A percentile compares a stretch with the other conserved stretches of the same genome.
Evolutionary conservation across 1,284 basidiomycete genomes (phyloP).

Genomic region (Cystobasidiaceae sp.): DNA sequence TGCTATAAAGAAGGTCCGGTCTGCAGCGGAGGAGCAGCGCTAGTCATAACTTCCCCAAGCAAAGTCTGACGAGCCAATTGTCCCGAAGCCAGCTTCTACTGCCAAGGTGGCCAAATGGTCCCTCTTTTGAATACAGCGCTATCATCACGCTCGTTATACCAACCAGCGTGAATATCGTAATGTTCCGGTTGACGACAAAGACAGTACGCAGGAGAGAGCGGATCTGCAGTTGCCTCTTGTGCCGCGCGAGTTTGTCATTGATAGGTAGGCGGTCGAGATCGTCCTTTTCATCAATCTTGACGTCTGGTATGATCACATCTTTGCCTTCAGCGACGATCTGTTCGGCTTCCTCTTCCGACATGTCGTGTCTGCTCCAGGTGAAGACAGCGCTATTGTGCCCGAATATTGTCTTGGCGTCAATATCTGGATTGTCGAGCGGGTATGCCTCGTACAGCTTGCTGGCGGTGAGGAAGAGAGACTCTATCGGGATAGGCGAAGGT

Average conservation of each 20-base stretch:
- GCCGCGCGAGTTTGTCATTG: conserved; percentile 6
- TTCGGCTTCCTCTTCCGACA: conserved; percentile 37
- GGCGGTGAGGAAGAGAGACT: conserved; percentile 35
- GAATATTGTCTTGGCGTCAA: conserved; percentile 37
- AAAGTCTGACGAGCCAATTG: conserved; percentile 10
- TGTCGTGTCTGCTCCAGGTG: conserved; percentile 36
- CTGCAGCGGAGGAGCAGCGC: conserved; percentile 18
- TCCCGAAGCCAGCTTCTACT: background rate
- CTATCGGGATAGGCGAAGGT: conserved; percentile 29
- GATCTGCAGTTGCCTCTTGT: conserved; percentile 2
- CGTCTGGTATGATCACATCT: conserved; percentile 33
- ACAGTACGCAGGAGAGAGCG: background rate
- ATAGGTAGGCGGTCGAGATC: conserved; percentile 14
- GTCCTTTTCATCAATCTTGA: conserved; percentile 10
- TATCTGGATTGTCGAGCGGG: conserved; percentile 26
- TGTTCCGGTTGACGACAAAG: conserved; percentile 3
- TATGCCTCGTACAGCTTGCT: conserved; percentile 33
- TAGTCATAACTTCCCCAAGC: conserved; percentile 19
- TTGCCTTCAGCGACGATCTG: conserved; percentile 31
- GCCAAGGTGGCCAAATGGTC: background rate
- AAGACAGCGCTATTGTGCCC: conserved; percentile 40
- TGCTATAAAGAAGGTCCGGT: background rate
- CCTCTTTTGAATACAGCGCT: conserved; percentile 23
- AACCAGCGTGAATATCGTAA: conserved; percentile 20
- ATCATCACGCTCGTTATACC: conserved; percentile 31